Percentiles rank a stretch among this genome's conserved stretches.
Conservation (phyloP, 352 stramenopile species). For the Phytophthora crassamura region DNA sequence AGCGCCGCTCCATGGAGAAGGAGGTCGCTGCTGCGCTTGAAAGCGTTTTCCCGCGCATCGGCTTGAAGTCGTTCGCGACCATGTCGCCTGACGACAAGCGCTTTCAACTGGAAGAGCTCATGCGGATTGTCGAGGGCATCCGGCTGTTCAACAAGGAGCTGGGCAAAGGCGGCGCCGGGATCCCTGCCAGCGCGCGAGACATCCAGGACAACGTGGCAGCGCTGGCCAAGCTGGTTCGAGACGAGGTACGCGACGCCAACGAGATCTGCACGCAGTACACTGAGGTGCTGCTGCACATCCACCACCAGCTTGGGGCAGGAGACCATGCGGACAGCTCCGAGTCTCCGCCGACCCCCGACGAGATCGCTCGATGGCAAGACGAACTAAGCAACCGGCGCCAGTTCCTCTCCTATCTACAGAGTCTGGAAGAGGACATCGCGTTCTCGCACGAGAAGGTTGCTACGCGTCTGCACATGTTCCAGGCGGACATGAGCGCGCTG, state of each 20-base stretch:
- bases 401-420: slow-evolving; percentile 92
- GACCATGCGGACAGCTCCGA: slow-evolving; percentile 34
- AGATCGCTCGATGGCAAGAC: slow-evolving; percentile 89
- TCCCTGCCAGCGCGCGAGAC: slow-evolving; percentile 63
- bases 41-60: slow-evolving; percentile 95
- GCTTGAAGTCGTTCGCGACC: slow-evolving; percentile 93
- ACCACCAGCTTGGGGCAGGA: slow-evolving; percentile 50
- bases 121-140: slow-evolving; percentile 93
- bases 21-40: slow-evolving; percentile 92
- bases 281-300: slow-evolving; percentile 77
- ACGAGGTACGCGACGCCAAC: slow-evolving; percentile 70
- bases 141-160: slow-evolving; percentile 93
- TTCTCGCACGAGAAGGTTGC: slow-evolving; percentile 86
- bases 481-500: slow-evolving; percentile 68
- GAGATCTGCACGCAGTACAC: slow-evolving; percentile 85
- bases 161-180: slow-evolving; percentile 87
- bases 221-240: slow-evolving; percentile 56
- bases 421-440: slow-evolving; percentile 91
- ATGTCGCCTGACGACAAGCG: slow-evolving; percentile 92
- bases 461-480: slow-evolving; percentile 72
- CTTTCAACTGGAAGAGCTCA: slow-evolving; percentile 91
- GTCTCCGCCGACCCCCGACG: slow-evolving; percentile 31
- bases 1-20: slow-evolving; percentile 81
- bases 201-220: slow-evolving; percentile 63
- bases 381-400: slow-evolving; percentile 93